Evolutionary conservation across 352 stramenopile genomes (phyloP).

Genomic region (Phytophthora pistaciae): DNA sequence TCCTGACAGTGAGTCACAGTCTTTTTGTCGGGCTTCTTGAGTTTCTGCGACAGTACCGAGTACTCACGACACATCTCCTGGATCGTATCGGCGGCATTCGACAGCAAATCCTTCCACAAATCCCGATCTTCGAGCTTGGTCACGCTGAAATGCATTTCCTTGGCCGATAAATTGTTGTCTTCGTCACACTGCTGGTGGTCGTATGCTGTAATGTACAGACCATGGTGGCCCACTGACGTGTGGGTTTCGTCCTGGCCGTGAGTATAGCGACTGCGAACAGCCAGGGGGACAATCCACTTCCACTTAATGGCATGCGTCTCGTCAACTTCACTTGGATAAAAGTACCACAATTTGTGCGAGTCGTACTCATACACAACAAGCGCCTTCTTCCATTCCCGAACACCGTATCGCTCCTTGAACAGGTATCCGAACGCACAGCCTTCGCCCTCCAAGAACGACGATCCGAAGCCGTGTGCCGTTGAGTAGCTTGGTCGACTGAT

Average conservation of each 20-base stretch:
- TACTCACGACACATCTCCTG: slow-evolving; percentile 79
- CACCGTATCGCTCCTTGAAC: slow-evolving; percentile 77
- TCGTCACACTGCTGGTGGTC: slow-evolving; percentile 72
- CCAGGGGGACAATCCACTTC: slow-evolving; percentile 89
- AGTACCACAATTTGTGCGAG: slow-evolving; percentile 92
- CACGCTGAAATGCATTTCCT: slow-evolving; percentile 86
- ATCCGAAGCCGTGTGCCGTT: slow-evolving; percentile 83
- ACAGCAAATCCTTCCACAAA: slow-evolving; percentile 81
- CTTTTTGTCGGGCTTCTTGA: slow-evolving; percentile 90
- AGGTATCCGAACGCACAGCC: slow-evolving; percentile 88
- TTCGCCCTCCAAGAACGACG: slow-evolving; percentile 86
- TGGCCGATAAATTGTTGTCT: slow-evolving; percentile 55
- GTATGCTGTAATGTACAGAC: slow-evolving; percentile 84
- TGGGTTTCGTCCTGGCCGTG: slow-evolving; percentile 89
- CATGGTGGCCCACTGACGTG: slow-evolving; percentile 85
- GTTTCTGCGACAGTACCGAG: slow-evolving; percentile 60
- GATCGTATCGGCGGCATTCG: slow-evolving; percentile 63
- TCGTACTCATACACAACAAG: slow-evolving; percentile 89
- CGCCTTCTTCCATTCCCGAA: slow-evolving; percentile 82
- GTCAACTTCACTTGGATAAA: slow-evolving; percentile 88
- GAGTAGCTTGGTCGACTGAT: slow-evolving; percentile 89
- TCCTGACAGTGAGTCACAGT: slow-evolving; percentile 83
- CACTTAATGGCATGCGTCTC: slow-evolving; percentile 84
- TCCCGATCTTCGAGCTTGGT: slow-evolving; percentile 88
- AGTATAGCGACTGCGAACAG: slow-evolving; percentile 78